Base-by-base conservation (phyloP, 1,284 basidiomycete genomes). In the Naganishia liquefaciens region DNA sequence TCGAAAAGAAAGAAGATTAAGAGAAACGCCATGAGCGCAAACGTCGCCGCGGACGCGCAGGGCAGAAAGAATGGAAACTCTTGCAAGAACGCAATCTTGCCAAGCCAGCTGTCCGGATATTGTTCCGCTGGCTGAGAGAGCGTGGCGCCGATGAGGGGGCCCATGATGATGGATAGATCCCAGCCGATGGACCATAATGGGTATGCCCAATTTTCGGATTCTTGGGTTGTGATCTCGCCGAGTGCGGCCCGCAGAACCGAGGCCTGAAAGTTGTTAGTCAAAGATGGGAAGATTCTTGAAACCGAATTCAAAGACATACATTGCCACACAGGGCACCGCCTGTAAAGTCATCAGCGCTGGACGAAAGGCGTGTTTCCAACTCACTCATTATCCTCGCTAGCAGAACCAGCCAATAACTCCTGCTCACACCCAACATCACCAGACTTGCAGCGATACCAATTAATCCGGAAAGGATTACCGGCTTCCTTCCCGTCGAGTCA, bases 11-110 rank as follows among this genome's bases (percentile, higher is more conserved):
- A 51, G n/a, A 67, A 65, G 2, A 67, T 68, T 4, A 68, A 47
- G 13, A 70, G 49, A 5, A 68, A 68, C 0, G 73, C 67, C 1
- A 68, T 37, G 17, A 73, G 44, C 0, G 72, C 73, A 15, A 68
- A 54, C 17, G 64, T 21, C 10, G 70, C 73, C 0, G 71, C 69
- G 3, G 74, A 63, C 0, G 75, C 23, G 2, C 75, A 71, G 0
- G 77, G 77, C 13, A 75, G 65, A 10, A 78, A 73, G 55, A 76
- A 77, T 3, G 70, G 67, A 64, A 63, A 64, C 42, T 63, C 47
- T 28, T 62, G 39, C 2, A 69, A 53, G 15, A 69, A 64, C 25
- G 21, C 43, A 17, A 66, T 30, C 28, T 63, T 55, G 7, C 54
- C 67, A 7, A 71, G 25, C 68, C 67, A 69, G 7, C 65, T 65